Conservation (phyloP, 1,139 yeast species). For the Yamadazyma spencermartinsiae region DNA sequence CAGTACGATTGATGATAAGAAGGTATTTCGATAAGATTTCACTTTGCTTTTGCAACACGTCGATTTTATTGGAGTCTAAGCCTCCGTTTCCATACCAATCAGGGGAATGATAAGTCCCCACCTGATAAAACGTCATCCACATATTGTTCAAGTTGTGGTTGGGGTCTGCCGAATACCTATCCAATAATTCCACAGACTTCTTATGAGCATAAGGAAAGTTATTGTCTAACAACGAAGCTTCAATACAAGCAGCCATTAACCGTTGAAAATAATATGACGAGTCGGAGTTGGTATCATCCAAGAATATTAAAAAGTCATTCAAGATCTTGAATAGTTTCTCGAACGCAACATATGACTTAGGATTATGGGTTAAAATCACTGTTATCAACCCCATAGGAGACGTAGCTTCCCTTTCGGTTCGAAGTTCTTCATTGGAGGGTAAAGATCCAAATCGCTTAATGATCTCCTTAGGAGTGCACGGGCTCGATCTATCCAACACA, state of each 20-base stretch:
- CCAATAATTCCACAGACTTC: conserved; percentile 31
- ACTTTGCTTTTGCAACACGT: conserved; percentile 42
- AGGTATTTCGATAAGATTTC: conserved; percentile 49
- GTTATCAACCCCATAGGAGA: conserved; percentile 32
- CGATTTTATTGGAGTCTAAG: conserved; percentile 20
- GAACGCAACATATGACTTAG: conserved; percentile 51
- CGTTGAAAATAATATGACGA: conserved; percentile 28
- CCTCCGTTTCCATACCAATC: conserved; percentile 38
- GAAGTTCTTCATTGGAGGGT: conserved; percentile 14
- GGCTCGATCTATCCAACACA: conserved; percentile 32
- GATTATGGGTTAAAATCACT: conserved; percentile 54
- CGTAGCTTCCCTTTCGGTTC: conserved; percentile 15
- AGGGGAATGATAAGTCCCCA: conserved; percentile 55
- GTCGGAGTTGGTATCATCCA: conserved; percentile 13
- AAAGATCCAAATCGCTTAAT: conserved; percentile 25
- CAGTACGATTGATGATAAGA: conserved; percentile 18
- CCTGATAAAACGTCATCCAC: conserved; percentile 67
- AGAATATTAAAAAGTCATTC: conserved; percentile 34
- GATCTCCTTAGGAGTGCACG: conserved; percentile 31
- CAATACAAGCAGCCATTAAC: conserved; percentile 54
- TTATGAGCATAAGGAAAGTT: conserved; percentile 57
- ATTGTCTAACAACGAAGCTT: conserved; percentile 53
- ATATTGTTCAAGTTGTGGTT: conserved; percentile 29
- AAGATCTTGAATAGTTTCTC: conserved; percentile 44
- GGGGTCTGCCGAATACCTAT: conserved; percentile 17